Evolutionary conservation across 805 yeast species (phyloP).

Genomic region (Ogataea ganodermae): DNA sequence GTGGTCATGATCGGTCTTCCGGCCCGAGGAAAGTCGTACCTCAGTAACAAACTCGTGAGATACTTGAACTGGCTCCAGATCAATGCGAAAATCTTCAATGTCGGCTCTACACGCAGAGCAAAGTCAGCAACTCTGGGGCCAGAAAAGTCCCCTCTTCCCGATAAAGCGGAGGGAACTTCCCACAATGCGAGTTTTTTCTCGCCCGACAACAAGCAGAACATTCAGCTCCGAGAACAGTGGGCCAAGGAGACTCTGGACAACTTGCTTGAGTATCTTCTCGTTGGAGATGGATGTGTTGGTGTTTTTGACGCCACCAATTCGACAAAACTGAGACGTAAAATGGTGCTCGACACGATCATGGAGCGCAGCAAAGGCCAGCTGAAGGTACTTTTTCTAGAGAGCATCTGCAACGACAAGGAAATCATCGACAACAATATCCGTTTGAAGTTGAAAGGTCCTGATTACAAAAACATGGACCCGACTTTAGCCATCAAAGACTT

Average conservation of each 20-base stretch:
- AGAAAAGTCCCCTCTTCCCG: slow-evolving; percentile 63
- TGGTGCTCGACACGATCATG: slow-evolving; percentile 58
- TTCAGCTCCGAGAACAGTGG: slow-evolving; percentile 83
- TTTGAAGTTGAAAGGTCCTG: slow-evolving; percentile 89
- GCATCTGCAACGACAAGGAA: slow-evolving; percentile 77
- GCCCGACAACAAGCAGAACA: slow-evolving; percentile 70
- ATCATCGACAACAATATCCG: slow-evolving; percentile 80
- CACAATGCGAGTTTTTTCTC: slow-evolving; percentile 87
- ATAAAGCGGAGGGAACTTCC: slow-evolving; percentile 30
- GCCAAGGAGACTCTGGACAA: slow-evolving; percentile 92
- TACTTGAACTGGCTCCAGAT: slow-evolving; percentile 94
- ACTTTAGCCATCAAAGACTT: slow-evolving; percentile 79
- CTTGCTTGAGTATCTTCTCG: slow-evolving; percentile 74
- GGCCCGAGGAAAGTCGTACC: slow-evolving; percentile 92
- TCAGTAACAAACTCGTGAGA: slow-evolving; percentile 86
- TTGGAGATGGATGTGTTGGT: slow-evolving; percentile 88
- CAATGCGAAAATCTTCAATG: slow-evolving; percentile 87
- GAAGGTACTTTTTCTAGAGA: slow-evolving; percentile 82
- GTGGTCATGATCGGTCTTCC: slow-evolving; percentile 97
- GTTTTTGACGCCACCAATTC: slow-evolving; percentile 86
- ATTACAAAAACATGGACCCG: slow-evolving; percentile 84
- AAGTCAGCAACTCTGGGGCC: slow-evolving; percentile 70
- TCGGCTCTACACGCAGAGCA: slow-evolving; percentile 89
- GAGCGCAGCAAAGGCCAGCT: slow-evolving; percentile 59
- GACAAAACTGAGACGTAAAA: slow-evolving; percentile 62